Base-by-base conservation (phyloP, 208 protist genomes). In the Acanthamoeba sp. region DNA sequence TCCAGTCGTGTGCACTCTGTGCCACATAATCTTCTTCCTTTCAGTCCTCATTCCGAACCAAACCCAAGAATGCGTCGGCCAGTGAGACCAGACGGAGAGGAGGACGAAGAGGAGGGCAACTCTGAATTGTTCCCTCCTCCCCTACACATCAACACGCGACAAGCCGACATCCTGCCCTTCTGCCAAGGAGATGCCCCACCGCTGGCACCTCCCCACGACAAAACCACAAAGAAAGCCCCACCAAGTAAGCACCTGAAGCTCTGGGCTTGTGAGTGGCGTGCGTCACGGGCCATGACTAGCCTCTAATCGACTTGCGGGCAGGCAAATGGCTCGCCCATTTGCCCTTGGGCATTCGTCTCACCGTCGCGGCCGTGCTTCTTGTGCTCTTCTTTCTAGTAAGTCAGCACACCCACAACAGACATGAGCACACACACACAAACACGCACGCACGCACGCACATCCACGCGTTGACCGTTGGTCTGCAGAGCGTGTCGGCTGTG, bases 271-370 rank as follows among this genome's bases (percentile, higher is more conserved):
- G 7, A 12, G 12, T 62, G 55, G 55, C n/a, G 55, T 2, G 2
- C 7, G 55, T 32, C 55, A n/a, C 6, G 22, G 24, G 55, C 7
- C 0, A 22, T n/a, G 20, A 5, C 27, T 2, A 29, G 18, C 18
- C 55, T 29, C 55, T 32, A 3, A 24, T 18, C 55, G 22, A 0
- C 55, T n/a, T 24, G 0, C 24, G 1, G 27, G 1, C n/a, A 87
- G 78, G 78, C 45, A 87, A 87, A 40, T 87, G 78, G 78, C 24
- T 87, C n/a, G 45, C 45, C 12, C 78, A 87, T 22, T 34, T 87
- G 24, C 78, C 78, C 12, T 45, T 87, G 24, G 48, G 78, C 45
- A 59, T 87, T 34, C 78, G 78, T 0, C 78, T 87, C 7, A 10
- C 32, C 45, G 29, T 59, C 12, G n/a, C 29, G 4, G 38, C 45